These are phyloP conservation scores for Leccinellum luteum DNA, from an alignment of 768 basidiomycete genomes.

Conservation along the genomic window DNA sequence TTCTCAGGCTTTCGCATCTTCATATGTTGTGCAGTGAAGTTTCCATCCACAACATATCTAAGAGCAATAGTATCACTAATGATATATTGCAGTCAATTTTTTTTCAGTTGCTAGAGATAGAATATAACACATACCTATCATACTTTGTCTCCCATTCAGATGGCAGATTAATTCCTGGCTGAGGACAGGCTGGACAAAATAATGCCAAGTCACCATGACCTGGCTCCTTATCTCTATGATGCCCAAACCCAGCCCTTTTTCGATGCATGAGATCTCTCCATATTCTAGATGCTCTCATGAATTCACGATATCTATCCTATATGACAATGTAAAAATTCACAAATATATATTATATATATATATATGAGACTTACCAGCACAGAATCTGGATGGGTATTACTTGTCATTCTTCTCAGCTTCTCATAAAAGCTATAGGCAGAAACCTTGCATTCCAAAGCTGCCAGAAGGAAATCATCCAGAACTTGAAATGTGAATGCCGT, in stretches of 20 bases:
- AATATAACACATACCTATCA: not conserved
- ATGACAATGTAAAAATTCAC: not conserved
- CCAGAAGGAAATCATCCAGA: constrained; percentile 15
- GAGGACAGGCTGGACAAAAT: not conserved
- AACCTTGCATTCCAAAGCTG: not conserved
- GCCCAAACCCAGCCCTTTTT: not conserved
- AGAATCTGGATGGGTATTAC: not conserved
- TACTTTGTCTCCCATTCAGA: not conserved
- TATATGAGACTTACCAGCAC: not conserved
- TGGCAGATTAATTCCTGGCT: not conserved
- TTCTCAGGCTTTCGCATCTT: too few relatives aligned
- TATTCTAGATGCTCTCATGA: not conserved
- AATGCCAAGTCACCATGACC: not conserved
- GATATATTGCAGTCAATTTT: not conserved
- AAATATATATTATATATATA: not conserved
- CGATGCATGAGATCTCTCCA: not conserved
- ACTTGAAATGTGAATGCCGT: constrained; percentile 23
- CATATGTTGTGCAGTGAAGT: too few relatives aligned
- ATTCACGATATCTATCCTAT: not conserved
- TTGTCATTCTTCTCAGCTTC: not conserved
- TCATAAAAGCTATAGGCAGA: not conserved
- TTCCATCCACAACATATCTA: not conserved
- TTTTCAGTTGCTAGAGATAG: not conserved
- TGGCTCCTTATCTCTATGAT: not conserved
- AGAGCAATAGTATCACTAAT: not conserved